These are phyloP conservation scores for Phyllosticta capitalensis DNA, from an alignment of 2,329 filamentous ascomycete species.

Conservation along the genomic window DNA sequence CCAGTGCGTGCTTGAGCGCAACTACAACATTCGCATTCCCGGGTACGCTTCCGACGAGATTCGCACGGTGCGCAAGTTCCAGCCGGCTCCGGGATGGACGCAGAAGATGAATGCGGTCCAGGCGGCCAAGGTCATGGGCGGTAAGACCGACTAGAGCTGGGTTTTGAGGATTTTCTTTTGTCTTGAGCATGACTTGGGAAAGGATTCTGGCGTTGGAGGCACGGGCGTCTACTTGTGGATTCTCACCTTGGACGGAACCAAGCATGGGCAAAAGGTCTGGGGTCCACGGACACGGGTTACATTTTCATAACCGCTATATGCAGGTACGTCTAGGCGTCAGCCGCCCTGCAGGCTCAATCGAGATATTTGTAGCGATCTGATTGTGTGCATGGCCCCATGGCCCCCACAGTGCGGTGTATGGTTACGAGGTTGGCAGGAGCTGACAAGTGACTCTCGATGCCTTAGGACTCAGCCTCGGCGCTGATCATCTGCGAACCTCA, in stretches of 20 bases:
- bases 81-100: conserved; percentile 81
- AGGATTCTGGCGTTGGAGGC: background rate
- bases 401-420: background rate
- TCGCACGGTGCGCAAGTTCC: conserved; percentile 85
- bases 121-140: conserved; percentile 67
- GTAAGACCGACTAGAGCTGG: conserved; percentile 25
- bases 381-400: background rate
- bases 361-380: background rate
- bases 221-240: background rate
- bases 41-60: conserved; percentile 93
- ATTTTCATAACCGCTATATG: background rate
- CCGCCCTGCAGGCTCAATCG: background rate
- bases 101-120: conserved; percentile 96
- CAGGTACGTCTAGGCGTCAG: background rate
- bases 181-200: conserved; percentile 3
- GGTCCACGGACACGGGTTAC: background rate
- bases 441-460: background rate
- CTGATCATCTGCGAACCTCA: conserved; percentile 1
- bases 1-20: conserved; percentile 47
- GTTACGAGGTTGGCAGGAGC: background rate
- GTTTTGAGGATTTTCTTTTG: background rate
- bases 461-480: conserved; percentile 6
- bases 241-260: background rate
- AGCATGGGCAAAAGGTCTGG: background rate
- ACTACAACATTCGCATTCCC: conserved; percentile 71